A percentile compares a stretch with the other conserved stretches of the same genome.
Conservation (phyloP, 2,329 filamentous ascomycete genomes). For the Tolypocladium guangdongense region DNA sequence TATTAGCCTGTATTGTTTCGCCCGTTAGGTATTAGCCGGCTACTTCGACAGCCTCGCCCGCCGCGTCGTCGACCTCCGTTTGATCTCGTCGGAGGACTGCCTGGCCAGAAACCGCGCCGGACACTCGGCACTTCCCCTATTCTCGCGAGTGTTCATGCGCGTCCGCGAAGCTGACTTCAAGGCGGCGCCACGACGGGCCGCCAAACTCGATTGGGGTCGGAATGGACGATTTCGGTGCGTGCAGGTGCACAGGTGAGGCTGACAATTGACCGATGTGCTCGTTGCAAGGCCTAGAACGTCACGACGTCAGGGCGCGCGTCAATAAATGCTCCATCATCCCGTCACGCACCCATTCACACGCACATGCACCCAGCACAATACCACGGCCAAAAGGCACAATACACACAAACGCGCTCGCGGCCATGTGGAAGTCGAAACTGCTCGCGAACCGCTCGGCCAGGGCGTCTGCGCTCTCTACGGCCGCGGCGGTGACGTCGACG, state of each 20-base stretch:
- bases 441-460: not conserved
- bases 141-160: slow-evolving; percentile 22
- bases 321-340: not conserved
- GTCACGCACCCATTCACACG: not conserved
- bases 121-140: slow-evolving; percentile 23
- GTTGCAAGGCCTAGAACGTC: not conserved
- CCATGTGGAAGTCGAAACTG: not conserved
- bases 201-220: slow-evolving; percentile 23
- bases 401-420: not conserved
- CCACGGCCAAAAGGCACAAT: not conserved
- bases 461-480: not conserved
- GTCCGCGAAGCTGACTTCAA: slow-evolving; percentile 13
- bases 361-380: not conserved
- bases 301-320: too few species aligned
- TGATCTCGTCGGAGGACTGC: slow-evolving; percentile 2
- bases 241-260: not conserved
- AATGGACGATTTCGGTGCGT: slow-evolving; percentile 19
- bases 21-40: slow-evolving; percentile 5
- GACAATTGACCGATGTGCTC: not conserved
- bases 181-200: slow-evolving; percentile 11
- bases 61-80: slow-evolving; percentile 6
- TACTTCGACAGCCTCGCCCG: slow-evolving; percentile 1
- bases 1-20: slow-evolving; percentile 15
- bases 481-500: not conserved
- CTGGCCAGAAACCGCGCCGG: slow-evolving; percentile 22